phyloP scores from a whole-genome alignment of 495 filamentous ascomycete genomes.

The Aspergillus sclerotiicarbonarius region DNA sequence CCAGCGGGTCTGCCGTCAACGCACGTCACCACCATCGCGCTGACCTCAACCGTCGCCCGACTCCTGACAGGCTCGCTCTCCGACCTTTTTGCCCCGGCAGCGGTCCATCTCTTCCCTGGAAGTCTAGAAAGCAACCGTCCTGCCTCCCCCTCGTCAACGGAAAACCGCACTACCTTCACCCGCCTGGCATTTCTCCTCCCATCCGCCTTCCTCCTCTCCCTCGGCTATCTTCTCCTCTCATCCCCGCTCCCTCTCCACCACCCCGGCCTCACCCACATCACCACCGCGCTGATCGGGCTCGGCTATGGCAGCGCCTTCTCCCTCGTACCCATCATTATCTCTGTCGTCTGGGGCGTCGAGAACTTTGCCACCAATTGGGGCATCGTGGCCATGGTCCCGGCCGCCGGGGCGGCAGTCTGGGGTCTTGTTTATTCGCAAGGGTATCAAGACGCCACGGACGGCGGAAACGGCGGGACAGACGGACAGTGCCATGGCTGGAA shows the following conservation, averaged over 20 bases:
- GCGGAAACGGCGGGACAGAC: constrained; percentile 28
- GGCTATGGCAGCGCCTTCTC: constrained; percentile 93
- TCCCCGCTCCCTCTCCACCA: constrained; percentile 66
- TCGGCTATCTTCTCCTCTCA: constrained; percentile 74
- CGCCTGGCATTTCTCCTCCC: constrained; percentile 76
- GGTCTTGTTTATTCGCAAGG: constrained; percentile 76
- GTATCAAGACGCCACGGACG: constrained; percentile 64
- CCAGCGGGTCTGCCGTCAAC: constrained; percentile 72
- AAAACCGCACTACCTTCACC: constrained; percentile 58
- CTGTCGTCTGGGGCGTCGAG: constrained; percentile 94
- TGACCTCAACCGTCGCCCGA: constrained; percentile 87
- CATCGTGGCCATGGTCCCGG: constrained; percentile 87
- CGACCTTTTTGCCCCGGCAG: constrained; percentile 78
- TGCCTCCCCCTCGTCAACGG: constrained; percentile 21
- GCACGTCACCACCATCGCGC: constrained; percentile 86
- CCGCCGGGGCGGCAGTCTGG: constrained; percentile 80
- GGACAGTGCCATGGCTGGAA: constrained; percentile 62
- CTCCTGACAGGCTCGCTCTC: constrained; percentile 81
- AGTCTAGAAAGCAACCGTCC: constrained; percentile 32
- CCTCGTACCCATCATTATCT: constrained; percentile 85
- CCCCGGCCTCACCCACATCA: constrained; percentile 70
- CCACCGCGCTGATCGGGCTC: constrained; percentile 76
- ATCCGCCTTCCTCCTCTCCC: constrained; percentile 70
- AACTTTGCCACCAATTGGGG: constrained; percentile 99
- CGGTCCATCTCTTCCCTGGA: constrained; percentile 36